Percentiles rank a stretch among this genome's conserved stretches.
These are phyloP conservation scores for Umbelopsis isabellina DNA, from an alignment of 192 early-diverging fungal genomes.

Conservation along the genomic window DNA sequence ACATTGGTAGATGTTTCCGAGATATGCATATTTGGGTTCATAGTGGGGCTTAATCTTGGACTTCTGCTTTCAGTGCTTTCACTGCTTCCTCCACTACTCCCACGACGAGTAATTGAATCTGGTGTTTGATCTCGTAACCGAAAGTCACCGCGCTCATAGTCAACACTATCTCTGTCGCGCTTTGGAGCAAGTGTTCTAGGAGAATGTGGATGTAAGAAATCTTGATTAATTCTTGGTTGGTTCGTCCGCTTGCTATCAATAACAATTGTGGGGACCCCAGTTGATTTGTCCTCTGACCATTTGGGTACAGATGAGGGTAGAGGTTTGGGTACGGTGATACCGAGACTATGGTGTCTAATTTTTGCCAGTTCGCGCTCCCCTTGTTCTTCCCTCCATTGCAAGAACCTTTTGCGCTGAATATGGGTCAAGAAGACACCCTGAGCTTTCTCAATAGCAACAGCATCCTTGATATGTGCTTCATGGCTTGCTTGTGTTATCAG, in stretches of 20 bases:
- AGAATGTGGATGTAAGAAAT: not conserved
- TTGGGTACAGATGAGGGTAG: no score
- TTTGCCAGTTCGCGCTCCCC: not conserved
- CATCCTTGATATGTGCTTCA: slow-evolving; percentile 6
- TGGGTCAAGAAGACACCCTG: not conserved
- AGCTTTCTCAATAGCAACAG: slow-evolving; percentile 18
- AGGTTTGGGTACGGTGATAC: no score
- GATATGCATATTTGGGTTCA: not conserved
- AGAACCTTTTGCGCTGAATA: slow-evolving; percentile 2
- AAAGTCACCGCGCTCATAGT: not conserved
- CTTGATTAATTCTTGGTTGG: not conserved
- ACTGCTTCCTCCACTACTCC: not conserved
- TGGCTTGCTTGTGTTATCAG: slow-evolving; percentile 1
- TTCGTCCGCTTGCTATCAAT: not conserved
- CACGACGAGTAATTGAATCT: no score
- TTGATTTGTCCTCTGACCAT: not conserved
- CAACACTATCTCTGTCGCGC: not conserved
- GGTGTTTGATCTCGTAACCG: no score
- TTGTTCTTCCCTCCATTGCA: slow-evolving; percentile 2
- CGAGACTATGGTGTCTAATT: not conserved
- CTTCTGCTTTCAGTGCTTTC: not conserved
- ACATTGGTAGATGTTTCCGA: not conserved
- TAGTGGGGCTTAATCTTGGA: not conserved
- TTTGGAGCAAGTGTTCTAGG: not conserved
- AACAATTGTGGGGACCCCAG: not conserved